Evolutionary conservation across 441 rosid genomes (phyloP), one percentile per base, ranked within the genome.

Genomic region (Euphorbia schlechtendalii): DNA sequence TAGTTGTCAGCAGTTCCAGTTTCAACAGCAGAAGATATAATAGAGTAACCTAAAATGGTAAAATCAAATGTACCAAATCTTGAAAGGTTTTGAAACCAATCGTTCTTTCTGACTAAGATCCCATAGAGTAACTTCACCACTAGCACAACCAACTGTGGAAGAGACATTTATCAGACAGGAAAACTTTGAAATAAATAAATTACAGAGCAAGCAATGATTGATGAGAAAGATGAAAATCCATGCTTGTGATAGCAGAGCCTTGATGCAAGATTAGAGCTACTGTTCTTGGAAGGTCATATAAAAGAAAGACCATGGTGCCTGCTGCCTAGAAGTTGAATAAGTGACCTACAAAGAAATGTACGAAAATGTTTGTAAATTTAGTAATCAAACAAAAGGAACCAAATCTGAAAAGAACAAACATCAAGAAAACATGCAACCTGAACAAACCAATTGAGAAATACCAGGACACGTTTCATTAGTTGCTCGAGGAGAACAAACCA

Each of bases 61-160:
- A 59, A 18, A 70, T 48, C 30, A 27, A 27, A 34, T 34, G 61
- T 68, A 89, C 98, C 96, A 80, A 66, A 80, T 71, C 73, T 86
- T 86, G 85, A 92, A 89, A 62, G 88, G 86, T 77, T 82, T 84
- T 69, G 96, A 80, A 67, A 76, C 81, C 85, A 89, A 73, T 72
- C 74, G 84, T 64, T 88, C 90, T 41, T 77, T 83, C 57, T 69
- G 63, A 32, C 73, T 69, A 46, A 92, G 86, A 68, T 89, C 94
- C 96, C 96, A 89, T n/a, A 92, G 72, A 53, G 96, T 73, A 74
- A 92, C 80, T 68, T 89, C 98, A 75, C 96, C 98, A 61, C 73
- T 80, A 56, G 69, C 72, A 74, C 89, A 80, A 71, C 98, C 98
- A 68, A 89, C 98, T 92, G 86, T 76, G 68, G 77, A 73, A 77